Evolutionary conservation across 129 eudicot genomes (phyloP).

Genomic region (Arctium lappa): DNA sequence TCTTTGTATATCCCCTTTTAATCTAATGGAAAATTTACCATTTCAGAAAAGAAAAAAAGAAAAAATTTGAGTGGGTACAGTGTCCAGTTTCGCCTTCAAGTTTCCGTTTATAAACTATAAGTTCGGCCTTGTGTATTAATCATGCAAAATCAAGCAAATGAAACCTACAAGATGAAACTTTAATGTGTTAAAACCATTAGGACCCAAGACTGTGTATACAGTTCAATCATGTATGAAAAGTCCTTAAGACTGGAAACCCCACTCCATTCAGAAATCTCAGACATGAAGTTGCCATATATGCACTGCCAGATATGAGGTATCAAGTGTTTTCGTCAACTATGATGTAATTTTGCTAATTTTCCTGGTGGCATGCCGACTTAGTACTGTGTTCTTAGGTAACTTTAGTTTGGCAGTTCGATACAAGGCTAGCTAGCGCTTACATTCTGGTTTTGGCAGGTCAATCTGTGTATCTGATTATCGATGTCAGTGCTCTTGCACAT

Average conservation of each 20-base stretch:
- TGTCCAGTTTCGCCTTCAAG: background rate
- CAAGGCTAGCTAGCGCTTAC: background rate
- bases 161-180: background rate
- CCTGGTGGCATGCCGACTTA: background rate
- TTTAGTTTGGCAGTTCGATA: background rate
- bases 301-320: no score
- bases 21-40: background rate
- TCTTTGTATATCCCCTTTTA: background rate
- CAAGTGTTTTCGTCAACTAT: background rate
- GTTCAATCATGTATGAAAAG: no score
- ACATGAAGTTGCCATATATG: no score
- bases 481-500: constrained; percentile 15
- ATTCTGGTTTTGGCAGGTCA: constrained; percentile 31
- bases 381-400: background rate
- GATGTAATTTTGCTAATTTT: background rate
- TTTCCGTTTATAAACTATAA: background rate
- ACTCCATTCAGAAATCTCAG: no score
- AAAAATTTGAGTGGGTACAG: background rate
- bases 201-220: no score
- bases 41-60: no score
- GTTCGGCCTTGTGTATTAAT: background rate
- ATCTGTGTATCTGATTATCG: constrained; percentile 3
- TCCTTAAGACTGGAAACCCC: no score
- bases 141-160: background rate
- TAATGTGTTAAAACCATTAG: background rate